Conservation (phyloP, 2,329 filamentous ascomycete species). For the Anthostomella pinea region DNA sequence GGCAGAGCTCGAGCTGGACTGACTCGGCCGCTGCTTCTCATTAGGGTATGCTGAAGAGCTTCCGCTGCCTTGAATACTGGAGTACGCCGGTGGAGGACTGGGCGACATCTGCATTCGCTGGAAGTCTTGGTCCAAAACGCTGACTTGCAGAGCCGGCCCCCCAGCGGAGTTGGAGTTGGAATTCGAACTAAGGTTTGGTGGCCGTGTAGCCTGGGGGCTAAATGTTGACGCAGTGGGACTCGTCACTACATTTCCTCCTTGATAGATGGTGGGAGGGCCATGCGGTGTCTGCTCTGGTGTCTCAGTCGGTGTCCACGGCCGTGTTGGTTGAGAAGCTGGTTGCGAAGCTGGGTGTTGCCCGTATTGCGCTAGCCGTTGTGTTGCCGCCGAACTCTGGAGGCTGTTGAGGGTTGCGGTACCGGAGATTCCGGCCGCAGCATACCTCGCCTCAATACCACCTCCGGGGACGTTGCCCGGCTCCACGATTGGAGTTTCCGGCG, state of each 20-base stretch:
- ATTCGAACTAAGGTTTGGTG: constrained; percentile 29
- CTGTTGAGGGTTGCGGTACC: constrained; percentile 79
- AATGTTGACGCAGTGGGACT: constrained; percentile 47
- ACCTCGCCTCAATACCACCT: constrained; percentile 85
- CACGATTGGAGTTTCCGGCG: constrained; percentile 84
- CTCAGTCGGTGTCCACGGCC: constrained; percentile 96
- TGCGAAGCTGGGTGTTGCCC: constrained; percentile 48
- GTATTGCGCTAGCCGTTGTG: constrained; percentile 80
- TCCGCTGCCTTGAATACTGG: constrained; percentile 60
- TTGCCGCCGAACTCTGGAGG: constrained; percentile 76
- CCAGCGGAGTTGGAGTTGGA: constrained; percentile 23
- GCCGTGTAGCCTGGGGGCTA: constrained; percentile 40
- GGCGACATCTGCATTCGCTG: constrained; percentile 75
- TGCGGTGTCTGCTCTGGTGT: constrained; percentile 81
- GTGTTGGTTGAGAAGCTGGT: constrained; percentile 44
- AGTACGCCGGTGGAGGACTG: constrained; percentile 93
- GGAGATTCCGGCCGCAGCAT: constrained; percentile 86
- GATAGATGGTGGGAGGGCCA: constrained; percentile 87
- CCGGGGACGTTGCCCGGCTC: constrained; percentile 68
- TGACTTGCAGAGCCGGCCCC: constrained; percentile 51
- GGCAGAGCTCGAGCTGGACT: constrained; percentile 24
- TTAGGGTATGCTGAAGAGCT: constrained; percentile 64
- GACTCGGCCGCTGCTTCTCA: constrained; percentile 66
- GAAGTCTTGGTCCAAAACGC: constrained; percentile 82
- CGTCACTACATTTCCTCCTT: constrained; percentile 72